Percentiles rank a stretch among this genome's conserved stretches.
Evolutionary conservation across 2,329 filamentous ascomycete species (phyloP).

Genomic region (Fusarium staphyleae): DNA sequence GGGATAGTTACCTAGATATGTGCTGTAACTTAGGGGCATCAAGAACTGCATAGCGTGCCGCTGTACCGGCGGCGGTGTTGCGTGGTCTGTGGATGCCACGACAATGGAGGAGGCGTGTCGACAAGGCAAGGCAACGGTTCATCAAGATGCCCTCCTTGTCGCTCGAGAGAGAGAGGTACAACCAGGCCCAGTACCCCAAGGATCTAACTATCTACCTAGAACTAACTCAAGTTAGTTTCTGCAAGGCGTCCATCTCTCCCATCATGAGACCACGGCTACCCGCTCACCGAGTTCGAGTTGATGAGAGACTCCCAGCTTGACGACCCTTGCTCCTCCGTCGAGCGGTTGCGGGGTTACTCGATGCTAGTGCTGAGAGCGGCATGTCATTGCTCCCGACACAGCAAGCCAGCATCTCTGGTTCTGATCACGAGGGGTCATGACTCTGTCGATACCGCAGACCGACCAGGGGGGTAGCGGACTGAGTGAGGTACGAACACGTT

Average conservation of each 20-base stretch:
- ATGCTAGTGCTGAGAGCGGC: conserved; percentile 33
- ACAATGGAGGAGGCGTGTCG: conserved; percentile 26
- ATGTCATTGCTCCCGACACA: conserved; percentile 31
- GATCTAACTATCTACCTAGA: background rate
- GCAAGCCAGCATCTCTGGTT: too few species aligned
- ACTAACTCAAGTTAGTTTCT: too few species aligned
- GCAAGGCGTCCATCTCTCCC: background rate
- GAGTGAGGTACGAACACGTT: too few species aligned
- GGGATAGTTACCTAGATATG: too few species aligned
- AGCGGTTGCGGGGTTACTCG: conserved; percentile 36
- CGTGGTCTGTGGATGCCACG: background rate
- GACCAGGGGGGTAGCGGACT: conserved; percentile 5
- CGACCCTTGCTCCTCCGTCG: conserved; percentile 26
- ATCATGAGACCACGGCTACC: conserved; percentile 24
- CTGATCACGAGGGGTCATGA: too few species aligned
- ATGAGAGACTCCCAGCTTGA: background rate
- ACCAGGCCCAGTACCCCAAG: conserved; percentile 25
- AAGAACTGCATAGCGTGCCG: conserved; percentile 30
- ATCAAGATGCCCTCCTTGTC: conserved; percentile 24
- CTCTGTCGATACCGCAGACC: too few species aligned
- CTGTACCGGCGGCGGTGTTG: conserved; percentile 29
- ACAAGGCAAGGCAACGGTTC: conserved; percentile 12
- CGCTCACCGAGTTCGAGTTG: conserved; percentile 28
- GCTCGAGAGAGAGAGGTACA: conserved; percentile 19
- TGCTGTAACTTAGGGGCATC: conserved; percentile 1